Conservation (phyloP, 176 grass and related monocot genomes). For the Bothriochloa decipiens region DNA sequence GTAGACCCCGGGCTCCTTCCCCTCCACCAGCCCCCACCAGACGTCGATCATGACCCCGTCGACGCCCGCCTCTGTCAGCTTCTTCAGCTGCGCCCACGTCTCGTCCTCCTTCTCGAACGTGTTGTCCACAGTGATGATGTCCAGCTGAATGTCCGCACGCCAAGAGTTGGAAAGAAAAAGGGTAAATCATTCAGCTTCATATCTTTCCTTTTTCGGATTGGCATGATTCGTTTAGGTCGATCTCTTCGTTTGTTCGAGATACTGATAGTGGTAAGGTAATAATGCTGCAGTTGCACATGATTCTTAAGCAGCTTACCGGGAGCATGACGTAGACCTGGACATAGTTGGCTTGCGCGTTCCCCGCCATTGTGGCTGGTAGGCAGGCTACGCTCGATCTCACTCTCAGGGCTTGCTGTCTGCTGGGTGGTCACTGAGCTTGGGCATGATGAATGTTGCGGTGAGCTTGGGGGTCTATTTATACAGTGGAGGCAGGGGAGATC, state of each 20-base stretch:
- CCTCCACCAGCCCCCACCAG: constrained; percentile 94
- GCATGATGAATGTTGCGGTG: constrained; percentile 32
- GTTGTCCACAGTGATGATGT: constrained; percentile 49
- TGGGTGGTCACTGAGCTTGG: constrained; percentile 32
- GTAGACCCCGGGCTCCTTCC: constrained; percentile 47
- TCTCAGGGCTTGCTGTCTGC: not conserved
- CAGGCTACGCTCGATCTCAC: constrained; percentile 6
- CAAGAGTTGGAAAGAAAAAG: not conserved
- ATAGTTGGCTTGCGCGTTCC: constrained; percentile 62
- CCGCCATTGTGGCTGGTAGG: constrained; percentile 29
- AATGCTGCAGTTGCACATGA: not conserved
- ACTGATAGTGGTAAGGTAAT: not conserved
- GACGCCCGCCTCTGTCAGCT: constrained; percentile 53
- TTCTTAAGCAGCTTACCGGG: constrained; percentile 55
- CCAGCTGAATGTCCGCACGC: constrained; percentile 32
- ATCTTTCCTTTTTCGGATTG: not conserved
- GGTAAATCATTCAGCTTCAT: not conserved
- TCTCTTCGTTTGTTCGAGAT: not conserved
- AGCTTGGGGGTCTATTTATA: constrained; percentile 47
- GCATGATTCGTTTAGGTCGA: not conserved
- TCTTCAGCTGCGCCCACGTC: constrained; percentile 50
- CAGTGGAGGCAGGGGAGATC: not conserved
- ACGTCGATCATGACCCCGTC: constrained; percentile 90
- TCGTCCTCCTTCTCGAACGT: constrained; percentile 55
- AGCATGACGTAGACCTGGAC: constrained; percentile 73